phyloP scores from a whole-genome alignment of 208 protist species.

The Plasmodiophora brassicae region DNA sequence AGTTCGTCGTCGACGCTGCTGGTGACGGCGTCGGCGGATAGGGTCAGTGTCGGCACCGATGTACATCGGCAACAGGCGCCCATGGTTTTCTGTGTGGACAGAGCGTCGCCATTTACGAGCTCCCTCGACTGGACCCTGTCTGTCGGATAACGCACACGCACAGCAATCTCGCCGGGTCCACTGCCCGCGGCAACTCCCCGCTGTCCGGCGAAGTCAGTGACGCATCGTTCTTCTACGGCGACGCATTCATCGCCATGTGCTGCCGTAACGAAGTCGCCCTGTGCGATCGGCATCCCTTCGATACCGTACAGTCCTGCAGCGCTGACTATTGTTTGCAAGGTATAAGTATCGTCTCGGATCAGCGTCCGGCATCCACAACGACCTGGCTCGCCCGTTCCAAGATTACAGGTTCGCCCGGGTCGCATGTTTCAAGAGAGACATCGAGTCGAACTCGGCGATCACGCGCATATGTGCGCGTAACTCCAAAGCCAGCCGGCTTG shows the following conservation, averaged over 20 bases:
- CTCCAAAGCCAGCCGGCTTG: not conserved
- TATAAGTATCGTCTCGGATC: not conserved
- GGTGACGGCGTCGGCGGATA: not conserved
- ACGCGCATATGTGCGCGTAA: not conserved
- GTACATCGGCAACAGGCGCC: not conserved
- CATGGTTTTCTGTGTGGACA: not conserved
- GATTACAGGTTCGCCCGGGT: conserved; percentile 13
- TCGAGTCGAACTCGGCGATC: not conserved
- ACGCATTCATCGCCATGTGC: not conserved
- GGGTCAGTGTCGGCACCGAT: not conserved
- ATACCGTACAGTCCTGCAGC: too few species aligned
- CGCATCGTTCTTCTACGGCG: not conserved
- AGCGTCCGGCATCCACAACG: not conserved
- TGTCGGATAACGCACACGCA: not conserved
- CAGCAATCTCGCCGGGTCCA: not conserved
- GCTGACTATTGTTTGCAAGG: too few species aligned
- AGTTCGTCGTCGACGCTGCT: not conserved
- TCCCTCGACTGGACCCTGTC: conserved; percentile 1
- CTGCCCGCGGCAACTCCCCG: not conserved
- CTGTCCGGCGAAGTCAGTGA: not conserved
- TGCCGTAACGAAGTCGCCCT: not conserved
- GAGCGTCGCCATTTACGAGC: not conserved
- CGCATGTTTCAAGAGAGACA: not conserved
- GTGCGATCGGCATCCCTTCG: too few species aligned
- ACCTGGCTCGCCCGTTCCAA: not conserved